Base-by-base conservation (phyloP, 768 basidiomycete species). In the Phaffia tasmanica region DNA sequence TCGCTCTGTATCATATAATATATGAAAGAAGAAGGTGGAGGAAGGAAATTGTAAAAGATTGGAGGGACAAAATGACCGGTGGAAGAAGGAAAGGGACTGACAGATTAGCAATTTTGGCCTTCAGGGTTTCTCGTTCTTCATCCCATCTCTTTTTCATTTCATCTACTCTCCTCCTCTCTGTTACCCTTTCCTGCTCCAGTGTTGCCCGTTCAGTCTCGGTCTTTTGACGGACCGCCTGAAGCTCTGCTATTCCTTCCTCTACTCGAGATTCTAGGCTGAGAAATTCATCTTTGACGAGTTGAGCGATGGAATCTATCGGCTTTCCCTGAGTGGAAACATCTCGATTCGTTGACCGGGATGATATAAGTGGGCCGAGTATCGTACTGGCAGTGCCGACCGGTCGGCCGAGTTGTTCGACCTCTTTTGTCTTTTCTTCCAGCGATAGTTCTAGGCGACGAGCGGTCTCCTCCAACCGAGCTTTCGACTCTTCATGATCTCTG, bases 191-290 rank as follows among this genome's bases (percentile, higher is more conserved):
- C 21, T 68, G 69, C 21, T 70, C 69, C 2, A 73, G 70, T 51
- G 74, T 51, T 16, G 68, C 69, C 35, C 75, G 53, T 63, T 77
- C 76, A 51, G 72, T 72, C 56, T 77, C 77, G 9, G 76, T 62
- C 16, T 75, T 75, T 70, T 74, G 72, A 46, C 72, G 74, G 29
- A 76, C 74, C 62, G 75, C 74, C 62, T 70, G 68, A 73, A 76
- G 73, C 69, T 77, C 76, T 21, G 72, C 73, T 48, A 65, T 70
- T 9, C 30, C 19, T 18, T 30, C 55, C 27, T 51, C 23, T 0
- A 64, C 55, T 30, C 59, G 30, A 19, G 50, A 48, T 29, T 69
- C 67, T 32, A 69, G 23, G 3, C n/a, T 23, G 46, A 63, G 51
- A 50, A 64, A 69, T 57, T 59, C 57, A 42, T 69, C 57, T 14